Evolutionary conservation across 2,329 filamentous ascomycete genomes (phyloP).

Genomic region (Chaetomium strumarium): DNA sequence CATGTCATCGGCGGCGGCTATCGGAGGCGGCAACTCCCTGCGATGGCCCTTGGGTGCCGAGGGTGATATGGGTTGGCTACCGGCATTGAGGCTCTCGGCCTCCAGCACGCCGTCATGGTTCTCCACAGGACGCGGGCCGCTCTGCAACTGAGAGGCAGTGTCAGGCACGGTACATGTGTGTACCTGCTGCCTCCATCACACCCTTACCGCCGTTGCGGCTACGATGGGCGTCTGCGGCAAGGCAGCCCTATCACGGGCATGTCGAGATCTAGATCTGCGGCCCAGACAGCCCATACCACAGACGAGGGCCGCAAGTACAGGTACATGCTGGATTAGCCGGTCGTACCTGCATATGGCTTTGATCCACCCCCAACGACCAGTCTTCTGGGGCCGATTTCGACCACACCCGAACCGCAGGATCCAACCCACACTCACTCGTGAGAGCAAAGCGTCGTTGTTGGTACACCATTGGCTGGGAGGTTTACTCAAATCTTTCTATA

Average conservation of each 20-base stretch:
- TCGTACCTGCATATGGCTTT: slow-evolving; percentile 21
- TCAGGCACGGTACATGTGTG: not conserved
- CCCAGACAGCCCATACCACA: slow-evolving; percentile 5
- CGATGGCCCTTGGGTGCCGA: not conserved
- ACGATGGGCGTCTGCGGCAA: slow-evolving; percentile 16
- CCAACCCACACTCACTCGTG: not conserved
- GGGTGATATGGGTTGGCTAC: not conserved
- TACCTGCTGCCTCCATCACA: slow-evolving; percentile 1
- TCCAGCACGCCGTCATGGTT: not conserved
- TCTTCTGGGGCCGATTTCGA: slow-evolving; percentile 2
- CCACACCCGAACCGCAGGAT: not conserved
- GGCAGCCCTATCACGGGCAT: slow-evolving; percentile 12
- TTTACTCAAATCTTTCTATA: slow-evolving; percentile 3
- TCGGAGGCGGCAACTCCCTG: slow-evolving; percentile 4
- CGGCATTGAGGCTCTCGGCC: not conserved
- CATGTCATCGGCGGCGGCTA: slow-evolving; percentile 1
- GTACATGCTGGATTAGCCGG: slow-evolving; percentile 16
- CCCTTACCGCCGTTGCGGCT: slow-evolving; percentile 15
- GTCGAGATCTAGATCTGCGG: slow-evolving; percentile 14
- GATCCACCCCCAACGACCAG: slow-evolving; percentile 19
- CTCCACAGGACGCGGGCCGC: not conserved
- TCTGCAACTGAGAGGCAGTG: not conserved
- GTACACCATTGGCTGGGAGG: not conserved
- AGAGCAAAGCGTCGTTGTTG: not conserved
- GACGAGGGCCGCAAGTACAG: slow-evolving; percentile 13